These are phyloP conservation scores for Nicotiana benthamiana DNA, from an alignment of 257 asterid genomes.

Conservation along the genomic window DNA sequence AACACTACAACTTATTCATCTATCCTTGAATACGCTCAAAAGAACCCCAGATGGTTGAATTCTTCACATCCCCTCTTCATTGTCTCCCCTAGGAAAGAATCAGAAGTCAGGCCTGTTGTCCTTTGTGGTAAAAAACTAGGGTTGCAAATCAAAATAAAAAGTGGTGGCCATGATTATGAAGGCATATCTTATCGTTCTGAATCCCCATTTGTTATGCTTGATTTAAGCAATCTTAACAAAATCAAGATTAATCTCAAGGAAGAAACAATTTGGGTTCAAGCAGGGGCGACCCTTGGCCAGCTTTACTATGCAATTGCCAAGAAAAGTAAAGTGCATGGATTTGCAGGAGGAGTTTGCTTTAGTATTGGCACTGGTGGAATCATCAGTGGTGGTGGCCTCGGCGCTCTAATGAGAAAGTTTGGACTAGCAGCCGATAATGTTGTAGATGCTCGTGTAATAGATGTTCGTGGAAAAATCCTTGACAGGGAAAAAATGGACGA, in stretches of 20 bases:
- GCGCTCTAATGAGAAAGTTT: not conserved
- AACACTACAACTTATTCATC: not conserved
- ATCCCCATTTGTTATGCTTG: not conserved
- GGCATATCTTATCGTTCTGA: not conserved
- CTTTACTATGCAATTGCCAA: constrained; percentile 6
- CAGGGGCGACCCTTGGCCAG: constrained; percentile 14
- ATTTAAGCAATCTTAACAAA: not conserved
- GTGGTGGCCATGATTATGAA: not conserved
- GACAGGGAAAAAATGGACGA: not conserved
- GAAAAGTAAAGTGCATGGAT: constrained; percentile 4
- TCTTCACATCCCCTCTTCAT: not conserved
- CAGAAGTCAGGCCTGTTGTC: not conserved
- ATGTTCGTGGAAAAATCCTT: not conserved
- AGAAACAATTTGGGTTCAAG: constrained; percentile 12
- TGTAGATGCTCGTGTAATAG: not conserved
- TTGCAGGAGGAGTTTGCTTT: constrained; percentile 12
- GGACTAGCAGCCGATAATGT: constrained; percentile 3
- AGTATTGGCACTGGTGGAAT: constrained; percentile 16
- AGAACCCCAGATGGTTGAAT: not conserved
- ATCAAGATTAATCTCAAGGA: not conserved
- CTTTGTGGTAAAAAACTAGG: not conserved
- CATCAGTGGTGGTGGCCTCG: not conserved
- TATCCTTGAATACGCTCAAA: not conserved
- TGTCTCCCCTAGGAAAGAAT: not conserved
- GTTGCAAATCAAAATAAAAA: not conserved